Base-by-base conservation (phyloP, 2,329 filamentous ascomycete genomes). In the Aspergillus sclerotialis region DNA sequence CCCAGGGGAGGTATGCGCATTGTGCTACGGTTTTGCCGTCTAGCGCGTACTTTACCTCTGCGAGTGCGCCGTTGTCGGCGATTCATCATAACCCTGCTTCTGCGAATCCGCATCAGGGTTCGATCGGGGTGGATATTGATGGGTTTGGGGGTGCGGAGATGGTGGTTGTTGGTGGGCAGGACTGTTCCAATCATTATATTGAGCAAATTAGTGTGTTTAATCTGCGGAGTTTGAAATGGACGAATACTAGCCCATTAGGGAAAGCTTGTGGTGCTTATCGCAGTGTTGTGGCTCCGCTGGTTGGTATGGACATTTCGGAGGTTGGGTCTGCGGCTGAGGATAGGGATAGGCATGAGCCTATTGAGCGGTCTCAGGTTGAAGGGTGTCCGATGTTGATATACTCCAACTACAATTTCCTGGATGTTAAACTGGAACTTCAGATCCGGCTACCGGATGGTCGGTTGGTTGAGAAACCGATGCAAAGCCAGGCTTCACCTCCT, bases 181-280 rank as follows among this genome's bases (percentile, higher is more conserved):
- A 98, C 55, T 92, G 85, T 35, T 82, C 83, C n/a, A 98, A 98
- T 59, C 89, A 94, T 59, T 98, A 98, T 56, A 98, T 98, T 47
- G 90, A 98, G 61, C 88, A 98, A 62, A 93, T 98, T 44, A 96
- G 88, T 56, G 87, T 98, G 3, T 98, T 98, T 70, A 98, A 98
- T 53, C 70, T 98, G 16, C 78, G 92, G 31, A 95, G 87, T 57
- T 67, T 96, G 39, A 94, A 92, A 63, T 98, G 92, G 92, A 94
- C 87, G 2, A 86, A 84, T 12, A 95, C 88, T 2, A 85, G 86
- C 44, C 72, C 81, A 1, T 71, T 96, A 29, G 89, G 88, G 32
- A 86, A 90, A 61, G 94, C 87, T 52, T 98, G 92, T 56, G 92
- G 92, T 43, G 92, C 92, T 1, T 98, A 98, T 60, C 80, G 92